Conservation (phyloP, 768 basidiomycete genomes). For the Strobilomyces dryophilus region DNA sequence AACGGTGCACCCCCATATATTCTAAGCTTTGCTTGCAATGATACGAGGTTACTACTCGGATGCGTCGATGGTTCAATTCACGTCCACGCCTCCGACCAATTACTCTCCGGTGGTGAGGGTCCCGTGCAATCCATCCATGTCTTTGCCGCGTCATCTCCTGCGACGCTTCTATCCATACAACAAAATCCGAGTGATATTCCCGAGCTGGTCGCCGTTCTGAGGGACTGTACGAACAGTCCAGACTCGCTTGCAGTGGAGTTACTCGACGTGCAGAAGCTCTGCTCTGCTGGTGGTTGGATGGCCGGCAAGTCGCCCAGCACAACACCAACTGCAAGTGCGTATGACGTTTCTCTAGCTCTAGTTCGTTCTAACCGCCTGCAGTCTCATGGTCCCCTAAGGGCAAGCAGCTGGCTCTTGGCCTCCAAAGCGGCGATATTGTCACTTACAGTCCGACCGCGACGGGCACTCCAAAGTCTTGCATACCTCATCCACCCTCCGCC, state of each 20-base stretch:
- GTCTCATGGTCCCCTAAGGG: conserved; percentile 87
- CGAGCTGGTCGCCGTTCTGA: conserved; percentile 58
- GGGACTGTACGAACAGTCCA: conserved; percentile 32
- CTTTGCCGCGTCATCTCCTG: conserved; percentile 40
- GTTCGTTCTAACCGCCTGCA: conserved; percentile 27
- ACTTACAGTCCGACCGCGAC: conserved; percentile 60
- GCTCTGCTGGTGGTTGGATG: conserved; percentile 50
- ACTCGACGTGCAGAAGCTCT: conserved; percentile 51
- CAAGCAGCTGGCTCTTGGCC: conserved; percentile 75
- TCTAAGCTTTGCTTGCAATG: conserved; percentile 54
- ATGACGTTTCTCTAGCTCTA: not conserved
- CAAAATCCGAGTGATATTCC: conserved; percentile 61
- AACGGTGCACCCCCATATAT: conserved; percentile 45
- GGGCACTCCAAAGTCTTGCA: conserved; percentile 49
- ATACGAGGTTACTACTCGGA: conserved; percentile 57
- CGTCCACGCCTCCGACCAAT: conserved; percentile 51
- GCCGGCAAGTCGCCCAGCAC: conserved; percentile 44
- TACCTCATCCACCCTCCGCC: conserved; percentile 52
- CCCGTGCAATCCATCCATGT: conserved; percentile 46
- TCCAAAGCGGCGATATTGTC: conserved; percentile 65
- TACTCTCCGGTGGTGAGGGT: conserved; percentile 45
- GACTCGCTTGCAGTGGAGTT: conserved; percentile 51
- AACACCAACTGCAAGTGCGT: conserved; percentile 58
- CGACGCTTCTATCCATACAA: conserved; percentile 49
- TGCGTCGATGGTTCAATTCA: conserved; percentile 55